phyloP scores from a whole-genome alignment of 2,329 filamentous ascomycete species.

The Seiridium unicorne region DNA sequence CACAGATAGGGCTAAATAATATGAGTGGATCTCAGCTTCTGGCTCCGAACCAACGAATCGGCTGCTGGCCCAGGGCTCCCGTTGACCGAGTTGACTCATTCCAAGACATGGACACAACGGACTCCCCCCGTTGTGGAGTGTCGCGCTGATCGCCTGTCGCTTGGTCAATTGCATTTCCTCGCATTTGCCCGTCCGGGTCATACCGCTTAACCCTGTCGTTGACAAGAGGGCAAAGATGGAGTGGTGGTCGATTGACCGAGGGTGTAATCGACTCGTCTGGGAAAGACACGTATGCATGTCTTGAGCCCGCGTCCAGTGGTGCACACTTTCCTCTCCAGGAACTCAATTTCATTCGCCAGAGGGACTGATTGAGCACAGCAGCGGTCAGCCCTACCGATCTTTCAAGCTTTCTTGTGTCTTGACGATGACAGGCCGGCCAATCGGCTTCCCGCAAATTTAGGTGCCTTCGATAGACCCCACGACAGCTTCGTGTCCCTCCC shows the following conservation, averaged over 20 bases:
- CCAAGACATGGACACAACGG: background rate
- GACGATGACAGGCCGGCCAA: background rate
- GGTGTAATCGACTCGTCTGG: too few relatives aligned
- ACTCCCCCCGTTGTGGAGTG: background rate
- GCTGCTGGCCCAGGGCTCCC: background rate
- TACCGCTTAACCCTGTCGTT: background rate
- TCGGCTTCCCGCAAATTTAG: background rate
- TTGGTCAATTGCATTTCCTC: background rate
- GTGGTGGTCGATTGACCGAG: background rate
- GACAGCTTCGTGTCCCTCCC: background rate
- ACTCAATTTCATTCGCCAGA: background rate
- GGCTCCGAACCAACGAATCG: background rate
- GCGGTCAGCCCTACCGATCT: conserved; percentile 2
- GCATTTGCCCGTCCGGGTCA: background rate
- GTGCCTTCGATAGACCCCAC: conserved; percentile 3
- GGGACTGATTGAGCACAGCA: background rate
- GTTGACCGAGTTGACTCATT: conserved; percentile 1
- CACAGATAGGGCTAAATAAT: conserved; percentile 2
- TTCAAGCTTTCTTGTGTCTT: background rate
- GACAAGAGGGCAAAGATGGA: background rate
- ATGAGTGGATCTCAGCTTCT: background rate
- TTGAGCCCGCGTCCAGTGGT: background rate
- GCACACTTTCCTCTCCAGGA: background rate
- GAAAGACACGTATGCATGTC: conserved; percentile 8
- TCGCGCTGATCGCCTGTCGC: background rate